Evolutionary conservation across 1,284 basidiomycete genomes (phyloP).

Genomic region (Ceratobasidium sp.): DNA sequence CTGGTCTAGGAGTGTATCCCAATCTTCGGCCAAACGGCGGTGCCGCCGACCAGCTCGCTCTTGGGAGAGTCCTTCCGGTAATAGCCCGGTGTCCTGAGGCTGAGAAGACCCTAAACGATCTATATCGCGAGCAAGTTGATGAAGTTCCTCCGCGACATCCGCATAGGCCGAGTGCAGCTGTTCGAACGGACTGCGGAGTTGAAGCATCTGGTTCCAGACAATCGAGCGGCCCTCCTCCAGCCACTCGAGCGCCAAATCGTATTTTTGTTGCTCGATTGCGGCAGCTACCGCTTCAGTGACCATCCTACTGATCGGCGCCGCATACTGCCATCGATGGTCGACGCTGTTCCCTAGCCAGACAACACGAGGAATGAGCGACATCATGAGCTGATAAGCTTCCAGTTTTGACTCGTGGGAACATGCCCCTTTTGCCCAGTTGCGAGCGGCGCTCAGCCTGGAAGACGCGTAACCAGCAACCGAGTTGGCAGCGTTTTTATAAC

Average conservation of each 20-base stretch:
- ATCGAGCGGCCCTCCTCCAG: too few relatives aligned
- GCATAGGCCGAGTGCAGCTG: neutral
- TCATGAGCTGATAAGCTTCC: neutral
- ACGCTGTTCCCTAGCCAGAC: neutral
- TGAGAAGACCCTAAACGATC: neutral
- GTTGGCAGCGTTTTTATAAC: neutral
- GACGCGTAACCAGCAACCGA: neutral
- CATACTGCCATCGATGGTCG: neutral
- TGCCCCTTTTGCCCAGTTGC: neutral
- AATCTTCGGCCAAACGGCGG: neutral
- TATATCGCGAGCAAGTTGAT: neutral
- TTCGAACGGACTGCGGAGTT: slow-evolving; percentile 4
- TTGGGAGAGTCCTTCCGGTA: neutral
- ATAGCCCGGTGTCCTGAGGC: neutral
- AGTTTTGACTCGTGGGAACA: neutral
- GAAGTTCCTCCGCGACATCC: neutral
- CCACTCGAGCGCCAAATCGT: too few relatives aligned
- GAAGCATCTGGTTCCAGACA: too few relatives aligned
- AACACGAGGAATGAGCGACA: neutral
- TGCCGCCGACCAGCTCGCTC: neutral
- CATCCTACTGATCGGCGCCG: neutral
- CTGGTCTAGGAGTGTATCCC: neutral
- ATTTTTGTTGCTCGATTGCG: neutral
- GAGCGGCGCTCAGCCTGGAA: neutral
- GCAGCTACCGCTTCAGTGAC: neutral